phyloP scores from a whole-genome alignment of 2,329 filamentous ascomycete species.

The Hypoxylon sp. region DNA sequence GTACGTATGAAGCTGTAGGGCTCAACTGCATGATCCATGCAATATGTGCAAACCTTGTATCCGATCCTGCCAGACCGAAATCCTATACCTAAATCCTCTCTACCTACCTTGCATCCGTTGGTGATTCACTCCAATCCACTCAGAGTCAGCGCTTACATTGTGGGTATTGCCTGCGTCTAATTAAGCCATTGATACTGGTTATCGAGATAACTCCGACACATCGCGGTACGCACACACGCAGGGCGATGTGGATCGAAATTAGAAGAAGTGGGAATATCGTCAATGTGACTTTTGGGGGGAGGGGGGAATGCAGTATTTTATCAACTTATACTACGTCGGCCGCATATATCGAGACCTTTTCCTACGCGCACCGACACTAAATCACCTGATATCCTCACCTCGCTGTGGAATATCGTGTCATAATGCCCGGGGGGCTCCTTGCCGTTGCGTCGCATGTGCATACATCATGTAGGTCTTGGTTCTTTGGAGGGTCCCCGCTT shows the following conservation, averaged over 20 bases:
- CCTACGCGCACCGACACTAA: neutral
- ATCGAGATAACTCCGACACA: neutral
- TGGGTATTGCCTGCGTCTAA: neutral
- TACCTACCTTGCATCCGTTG: neutral
- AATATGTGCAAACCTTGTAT: neutral
- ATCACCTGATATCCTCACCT: neutral
- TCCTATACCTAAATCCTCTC: too few relatives aligned
- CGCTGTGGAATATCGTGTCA: constrained; percentile 2
- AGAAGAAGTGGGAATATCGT: neutral
- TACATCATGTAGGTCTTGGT: constrained; percentile 1
- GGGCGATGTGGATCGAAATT: neutral
- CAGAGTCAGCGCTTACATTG: neutral
- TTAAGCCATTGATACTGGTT: neutral
- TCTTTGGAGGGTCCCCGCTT: neutral
- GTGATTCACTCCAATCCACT: neutral
- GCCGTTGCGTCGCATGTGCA: constrained; percentile 1
- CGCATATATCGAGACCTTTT: neutral
- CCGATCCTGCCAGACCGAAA: neutral
- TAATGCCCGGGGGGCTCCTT: neutral
- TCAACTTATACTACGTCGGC: neutral
- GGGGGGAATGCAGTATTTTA: neutral
- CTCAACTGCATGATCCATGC: neutral
- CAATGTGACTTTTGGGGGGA: neutral
- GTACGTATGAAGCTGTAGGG: neutral
- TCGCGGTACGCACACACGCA: neutral